Evolutionary conservation across 768 basidiomycete species (phyloP).

Genomic region (Lentinula boryana): DNA sequence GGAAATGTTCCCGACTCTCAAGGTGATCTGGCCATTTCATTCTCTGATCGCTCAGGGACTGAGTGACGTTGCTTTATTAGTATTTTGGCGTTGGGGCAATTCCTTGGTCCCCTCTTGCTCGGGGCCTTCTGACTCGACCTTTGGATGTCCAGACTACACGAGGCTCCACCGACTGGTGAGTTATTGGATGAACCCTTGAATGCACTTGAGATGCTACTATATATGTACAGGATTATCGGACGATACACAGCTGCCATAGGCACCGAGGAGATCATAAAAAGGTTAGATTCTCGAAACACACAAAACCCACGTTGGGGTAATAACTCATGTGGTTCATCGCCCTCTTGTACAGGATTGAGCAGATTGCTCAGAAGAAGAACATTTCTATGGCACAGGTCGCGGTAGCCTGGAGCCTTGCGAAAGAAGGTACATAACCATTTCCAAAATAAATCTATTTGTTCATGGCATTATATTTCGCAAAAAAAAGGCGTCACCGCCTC

Average conservation of each 20-base stretch:
- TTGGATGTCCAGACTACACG: constrained; percentile 18
- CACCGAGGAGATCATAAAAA: constrained; percentile 21
- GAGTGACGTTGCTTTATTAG: constrained; percentile 10
- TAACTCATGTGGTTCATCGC: background rate
- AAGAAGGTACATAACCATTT: constrained; percentile 15
- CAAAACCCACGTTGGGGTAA: no score
- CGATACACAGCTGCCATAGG: constrained; percentile 4
- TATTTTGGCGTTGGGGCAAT: constrained; percentile 39
- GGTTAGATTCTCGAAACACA: constrained; percentile 16
- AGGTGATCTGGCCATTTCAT: constrained; percentile 11
- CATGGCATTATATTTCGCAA: background rate
- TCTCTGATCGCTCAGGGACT: background rate
- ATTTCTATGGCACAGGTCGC: constrained; percentile 42
- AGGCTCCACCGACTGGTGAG: constrained; percentile 13
- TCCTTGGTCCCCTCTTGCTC: constrained; percentile 35
- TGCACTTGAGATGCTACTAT: background rate
- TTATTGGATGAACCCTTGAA: background rate
- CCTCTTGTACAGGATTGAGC: constrained; percentile 29
- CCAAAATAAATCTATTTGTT: background rate
- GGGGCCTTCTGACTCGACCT: background rate
- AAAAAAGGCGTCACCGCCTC: constrained; percentile 29
- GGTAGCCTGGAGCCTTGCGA: constrained; percentile 36
- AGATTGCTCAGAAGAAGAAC: constrained; percentile 35
- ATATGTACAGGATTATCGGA: constrained; percentile 3
- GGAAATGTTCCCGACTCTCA: constrained; percentile 46